These are phyloP conservation scores for Tephrocybe rancida DNA, from an alignment of 768 basidiomycete species.

Conservation along the genomic window DNA sequence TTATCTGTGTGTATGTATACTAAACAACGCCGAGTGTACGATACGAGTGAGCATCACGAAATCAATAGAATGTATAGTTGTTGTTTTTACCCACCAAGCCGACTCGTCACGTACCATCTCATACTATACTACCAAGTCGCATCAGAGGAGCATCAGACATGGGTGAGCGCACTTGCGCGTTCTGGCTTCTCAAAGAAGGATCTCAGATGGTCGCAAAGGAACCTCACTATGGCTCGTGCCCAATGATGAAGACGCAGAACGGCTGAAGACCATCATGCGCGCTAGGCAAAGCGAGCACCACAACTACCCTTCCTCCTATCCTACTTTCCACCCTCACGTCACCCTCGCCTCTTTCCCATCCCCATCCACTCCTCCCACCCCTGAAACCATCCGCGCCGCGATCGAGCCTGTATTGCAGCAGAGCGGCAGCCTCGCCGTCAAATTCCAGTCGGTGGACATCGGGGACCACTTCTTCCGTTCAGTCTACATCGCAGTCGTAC, in stretches of 20 bases:
- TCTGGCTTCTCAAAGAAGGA: background rate
- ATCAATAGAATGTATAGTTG: background rate
- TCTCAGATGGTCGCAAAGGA: slow-evolving; percentile 37
- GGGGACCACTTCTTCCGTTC: slow-evolving; percentile 73
- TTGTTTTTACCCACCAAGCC: background rate
- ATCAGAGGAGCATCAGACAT: background rate
- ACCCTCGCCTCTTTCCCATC: slow-evolving; percentile 57
- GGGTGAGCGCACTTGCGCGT: slow-evolving; percentile 11
- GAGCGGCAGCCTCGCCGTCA: slow-evolving; percentile 34
- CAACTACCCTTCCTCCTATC: slow-evolving; percentile 47
- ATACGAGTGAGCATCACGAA: slow-evolving; percentile 6
- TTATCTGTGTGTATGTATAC: slow-evolving; percentile 3
- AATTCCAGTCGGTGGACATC: slow-evolving; percentile 56
- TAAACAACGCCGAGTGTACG: slow-evolving; percentile 8
- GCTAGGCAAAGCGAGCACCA: slow-evolving; percentile 24
- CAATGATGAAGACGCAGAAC: slow-evolving; percentile 37
- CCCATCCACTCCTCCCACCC: slow-evolving; percentile 24
- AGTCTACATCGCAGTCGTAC: slow-evolving; percentile 57
- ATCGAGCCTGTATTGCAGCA: slow-evolving; percentile 28
- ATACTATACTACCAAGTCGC: background rate
- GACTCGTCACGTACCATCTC: background rate
- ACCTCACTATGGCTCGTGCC: slow-evolving; percentile 76
- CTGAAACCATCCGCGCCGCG: slow-evolving; percentile 36
- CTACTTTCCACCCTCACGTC: slow-evolving; percentile 68
- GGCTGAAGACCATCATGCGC: slow-evolving; percentile 50